Evolutionary conservation across 352 stramenopile genomes (phyloP), one percentile per base, ranked within the genome.

Genomic region (Phytophthora melonis): DNA sequence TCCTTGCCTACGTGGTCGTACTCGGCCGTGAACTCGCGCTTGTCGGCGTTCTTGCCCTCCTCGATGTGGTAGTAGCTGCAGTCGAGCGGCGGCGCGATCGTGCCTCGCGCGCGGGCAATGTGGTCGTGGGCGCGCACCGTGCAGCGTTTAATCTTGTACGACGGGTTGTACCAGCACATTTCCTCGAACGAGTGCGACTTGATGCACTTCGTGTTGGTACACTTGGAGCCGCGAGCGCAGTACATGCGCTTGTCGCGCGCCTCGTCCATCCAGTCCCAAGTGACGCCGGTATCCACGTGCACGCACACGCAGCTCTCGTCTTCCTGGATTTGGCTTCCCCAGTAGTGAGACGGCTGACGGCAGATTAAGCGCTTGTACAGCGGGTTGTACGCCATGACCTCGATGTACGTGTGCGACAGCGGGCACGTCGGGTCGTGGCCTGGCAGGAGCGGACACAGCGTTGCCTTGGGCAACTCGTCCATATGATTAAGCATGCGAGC

Each of bases 331-430:
- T 83, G 68, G 30, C 56, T 79, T 16, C 71, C 63, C 69, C 70
- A 88, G 52, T 83, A 88, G 43, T 88, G 81, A 58, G 68, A 77
- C 1, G 68, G 57, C 45, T 88, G 81, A 11, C 73, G 72, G 58
- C 81, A 88, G 27, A 77, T 62, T 52, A 88, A 56, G 6, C 78
- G 76, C 69, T 88, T 88, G 66, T 80, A 88, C 27, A 86, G 53
- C 49, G 81, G 81, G 32, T 88, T 88, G 69, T 82, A 88, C 53
- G 70, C 56, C 81, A 88, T 88, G 18, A 88, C 79, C 52, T 88
- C 81, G 6, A 81, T 49, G 55, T 86, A 86, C 52, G 76, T 77
- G 58, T 88, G 81, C 63, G 81, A 84, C 3, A 77, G 63, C 45
- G 54, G 60, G 19, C 81, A 88, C 0, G 59, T 50, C 23, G 61